A percentile compares a stretch with the other conserved stretches of the same genome.
phyloP scores from a whole-genome alignment of 2,329 filamentous ascomycete species.

The Aspergillus ustus region DNA sequence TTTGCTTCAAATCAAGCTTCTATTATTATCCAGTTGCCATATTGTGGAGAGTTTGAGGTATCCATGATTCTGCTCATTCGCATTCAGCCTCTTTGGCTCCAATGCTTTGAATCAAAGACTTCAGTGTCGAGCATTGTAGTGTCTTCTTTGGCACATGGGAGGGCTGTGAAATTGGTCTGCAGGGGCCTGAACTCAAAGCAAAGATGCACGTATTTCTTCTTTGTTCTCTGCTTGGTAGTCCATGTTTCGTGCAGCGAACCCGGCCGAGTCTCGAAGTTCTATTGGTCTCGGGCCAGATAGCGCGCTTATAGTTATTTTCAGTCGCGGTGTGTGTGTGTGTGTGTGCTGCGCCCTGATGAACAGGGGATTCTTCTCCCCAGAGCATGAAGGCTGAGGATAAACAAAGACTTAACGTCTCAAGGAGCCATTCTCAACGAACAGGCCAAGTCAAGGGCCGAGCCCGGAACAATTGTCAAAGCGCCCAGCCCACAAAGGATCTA shows the following conservation, averaged over 20 bases:
- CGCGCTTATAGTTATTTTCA: neutral
- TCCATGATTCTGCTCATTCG: slow-evolving; percentile 1
- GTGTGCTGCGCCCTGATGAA: slow-evolving; percentile 5
- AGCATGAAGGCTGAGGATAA: neutral
- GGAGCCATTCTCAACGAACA: neutral
- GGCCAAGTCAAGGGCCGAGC: neutral
- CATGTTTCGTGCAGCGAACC: slow-evolving; percentile 4
- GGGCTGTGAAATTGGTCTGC: slow-evolving; percentile 4
- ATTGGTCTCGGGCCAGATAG: neutral
- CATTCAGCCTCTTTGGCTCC: slow-evolving; percentile 13
- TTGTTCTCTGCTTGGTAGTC: slow-evolving; percentile 7
- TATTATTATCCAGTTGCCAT: slow-evolving; percentile 16
- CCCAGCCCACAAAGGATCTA: neutral
- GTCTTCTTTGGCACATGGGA: slow-evolving; percentile 1
- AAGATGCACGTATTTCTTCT: neutral
- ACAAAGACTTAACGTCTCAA: neutral
- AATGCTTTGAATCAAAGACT: neutral
- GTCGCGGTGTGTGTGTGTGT: neutral
- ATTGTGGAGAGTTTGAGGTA: neutral
- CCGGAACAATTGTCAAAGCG: slow-evolving; percentile 1
- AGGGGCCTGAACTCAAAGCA: slow-evolving; percentile 9
- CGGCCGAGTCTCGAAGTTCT: neutral
- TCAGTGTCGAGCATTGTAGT: neutral
- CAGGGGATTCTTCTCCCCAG: neutral
- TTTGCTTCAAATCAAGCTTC: slow-evolving; percentile 12